Conservation (phyloP, 1,139 yeast species). For the Candida sp. region DNA sequence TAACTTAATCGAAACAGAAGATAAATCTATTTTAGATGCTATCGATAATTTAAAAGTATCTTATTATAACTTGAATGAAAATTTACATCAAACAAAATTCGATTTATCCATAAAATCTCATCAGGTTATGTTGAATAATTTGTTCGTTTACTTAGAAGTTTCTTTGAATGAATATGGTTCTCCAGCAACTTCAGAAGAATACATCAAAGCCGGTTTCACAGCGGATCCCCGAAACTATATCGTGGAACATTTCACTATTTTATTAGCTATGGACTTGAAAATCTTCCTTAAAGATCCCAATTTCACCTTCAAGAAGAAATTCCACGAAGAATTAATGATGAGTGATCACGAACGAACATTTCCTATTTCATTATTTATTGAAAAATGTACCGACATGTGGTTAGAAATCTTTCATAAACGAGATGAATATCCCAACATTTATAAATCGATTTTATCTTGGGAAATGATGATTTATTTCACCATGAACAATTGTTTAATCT, state of each 20-base stretch:
- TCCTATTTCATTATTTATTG: constrained; percentile 38
- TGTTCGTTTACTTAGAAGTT: constrained; percentile 37
- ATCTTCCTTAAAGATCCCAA: constrained; percentile 53
- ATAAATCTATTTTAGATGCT: constrained; percentile 29
- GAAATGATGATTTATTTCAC: constrained; percentile 54
- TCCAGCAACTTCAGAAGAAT: constrained; percentile 44
- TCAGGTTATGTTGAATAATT: constrained; percentile 39
- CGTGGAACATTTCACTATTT: constrained; percentile 36
- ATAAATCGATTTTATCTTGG: constrained; percentile 50
- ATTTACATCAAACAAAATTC: constrained; percentile 31
- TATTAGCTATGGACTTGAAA: constrained; percentile 48
- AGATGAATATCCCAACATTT: constrained; percentile 33
- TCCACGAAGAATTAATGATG: constrained; percentile 57
- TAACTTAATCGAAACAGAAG: constrained; percentile 38
- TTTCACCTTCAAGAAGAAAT: constrained; percentile 53
- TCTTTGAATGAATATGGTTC: constrained; percentile 45
- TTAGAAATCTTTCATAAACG: constrained; percentile 33
- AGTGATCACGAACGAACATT: constrained; percentile 43
- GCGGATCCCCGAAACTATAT: constrained; percentile 42
- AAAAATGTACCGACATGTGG: constrained; percentile 37
- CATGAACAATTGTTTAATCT: constrained; percentile 53
- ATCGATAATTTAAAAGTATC: constrained; percentile 31
- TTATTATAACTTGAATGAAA: constrained; percentile 37
- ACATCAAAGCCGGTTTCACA: constrained; percentile 45
- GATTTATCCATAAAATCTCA: constrained; percentile 41